Percentiles rank a stretch among this genome's conserved stretches.
These are phyloP conservation scores for Fusarium sp. DNA, from an alignment of 2,329 filamentous ascomycete species.

Conservation along the genomic window DNA sequence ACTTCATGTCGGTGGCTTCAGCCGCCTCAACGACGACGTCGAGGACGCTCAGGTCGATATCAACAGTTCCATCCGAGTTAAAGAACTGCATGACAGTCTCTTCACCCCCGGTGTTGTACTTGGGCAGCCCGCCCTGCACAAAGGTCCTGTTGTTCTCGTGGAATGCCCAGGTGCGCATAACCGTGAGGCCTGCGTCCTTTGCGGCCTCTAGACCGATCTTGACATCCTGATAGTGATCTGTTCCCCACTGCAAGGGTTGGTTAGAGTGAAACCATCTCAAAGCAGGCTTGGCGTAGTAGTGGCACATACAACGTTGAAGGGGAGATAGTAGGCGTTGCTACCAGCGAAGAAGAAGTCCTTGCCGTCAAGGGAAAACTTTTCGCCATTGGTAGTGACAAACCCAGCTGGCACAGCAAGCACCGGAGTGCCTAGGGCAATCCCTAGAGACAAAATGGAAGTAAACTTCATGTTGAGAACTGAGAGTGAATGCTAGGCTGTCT, in stretches of 20 bases:
- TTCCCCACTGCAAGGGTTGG: conserved; percentile 25
- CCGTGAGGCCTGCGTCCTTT: conserved; percentile 25
- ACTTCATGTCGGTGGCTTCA: conserved; percentile 59
- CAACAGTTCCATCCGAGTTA: conserved; percentile 22
- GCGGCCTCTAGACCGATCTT: conserved; percentile 10
- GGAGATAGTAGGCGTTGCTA: conserved; percentile 66
- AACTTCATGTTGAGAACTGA: conserved; percentile 20
- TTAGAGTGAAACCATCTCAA: too few relatives aligned
- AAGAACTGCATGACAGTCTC: conserved; percentile 52
- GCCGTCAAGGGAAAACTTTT: conserved; percentile 62
- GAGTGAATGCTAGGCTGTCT: background rate
- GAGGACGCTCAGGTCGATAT: conserved; percentile 22
- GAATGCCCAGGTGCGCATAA: conserved; percentile 27
- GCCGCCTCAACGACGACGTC: conserved; percentile 49
- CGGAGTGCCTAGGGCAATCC: conserved; percentile 3
- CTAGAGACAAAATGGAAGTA: conserved; percentile 9
- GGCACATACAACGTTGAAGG: conserved; percentile 59
- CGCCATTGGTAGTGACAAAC: conserved; percentile 60
- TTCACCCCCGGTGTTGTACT: conserved; percentile 57
- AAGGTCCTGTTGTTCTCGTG: conserved; percentile 26
- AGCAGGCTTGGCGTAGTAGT: background rate
- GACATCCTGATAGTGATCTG: conserved; percentile 44
- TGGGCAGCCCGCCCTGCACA: conserved; percentile 49
- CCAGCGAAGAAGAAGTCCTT: conserved; percentile 66
- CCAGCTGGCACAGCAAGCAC: conserved; percentile 44